Evolutionary conservation across 352 stramenopile genomes (phyloP).

Genomic region (Globisporangium radiosum): DNA sequence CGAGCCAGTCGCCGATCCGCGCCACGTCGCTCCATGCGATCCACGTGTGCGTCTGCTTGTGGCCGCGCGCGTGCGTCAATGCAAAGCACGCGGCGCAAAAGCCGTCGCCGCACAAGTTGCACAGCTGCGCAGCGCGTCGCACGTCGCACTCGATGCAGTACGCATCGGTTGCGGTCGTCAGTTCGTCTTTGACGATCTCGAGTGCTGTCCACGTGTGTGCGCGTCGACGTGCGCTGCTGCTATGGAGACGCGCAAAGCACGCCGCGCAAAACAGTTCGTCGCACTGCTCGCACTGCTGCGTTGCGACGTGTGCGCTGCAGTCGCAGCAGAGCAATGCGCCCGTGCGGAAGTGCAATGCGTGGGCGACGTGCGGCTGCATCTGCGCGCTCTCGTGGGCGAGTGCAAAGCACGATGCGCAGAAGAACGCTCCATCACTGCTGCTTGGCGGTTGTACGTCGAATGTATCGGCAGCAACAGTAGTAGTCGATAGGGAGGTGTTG

Average conservation of each 20-base stretch:
- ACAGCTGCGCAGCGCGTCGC: conserved; percentile 31
- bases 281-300: conserved; percentile 44
- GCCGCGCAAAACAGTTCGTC: conserved; percentile 50
- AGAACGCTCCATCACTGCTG: conserved; percentile 32
- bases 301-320: conserved; percentile 34
- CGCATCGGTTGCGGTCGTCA: conserved; percentile 38
- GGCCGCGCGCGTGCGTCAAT: conserved; percentile 42
- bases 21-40: conserved; percentile 44
- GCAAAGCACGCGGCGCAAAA: conserved; percentile 65
- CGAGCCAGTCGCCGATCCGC: conserved; percentile 61
- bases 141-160: conserved; percentile 74
- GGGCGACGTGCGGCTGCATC: conserved; percentile 31
- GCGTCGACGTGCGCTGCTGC: conserved; percentile 21
- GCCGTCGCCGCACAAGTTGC: conserved; percentile 73
- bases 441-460: not conserved
- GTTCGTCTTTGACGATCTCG: conserved; percentile 51
- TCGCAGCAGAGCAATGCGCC: conserved; percentile 51
- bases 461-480: not conserved
- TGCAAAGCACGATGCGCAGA: conserved; percentile 58
- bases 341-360: conserved; percentile 40
- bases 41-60: conserved; percentile 58
- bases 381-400: conserved; percentile 38
- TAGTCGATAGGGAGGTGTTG: not conserved
- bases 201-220: conserved; percentile 33
- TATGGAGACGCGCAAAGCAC: conserved; percentile 41